Conservation (phyloP, 2,329 filamentous ascomycete genomes). For the Pseudogymnoascus sp. region DNA sequence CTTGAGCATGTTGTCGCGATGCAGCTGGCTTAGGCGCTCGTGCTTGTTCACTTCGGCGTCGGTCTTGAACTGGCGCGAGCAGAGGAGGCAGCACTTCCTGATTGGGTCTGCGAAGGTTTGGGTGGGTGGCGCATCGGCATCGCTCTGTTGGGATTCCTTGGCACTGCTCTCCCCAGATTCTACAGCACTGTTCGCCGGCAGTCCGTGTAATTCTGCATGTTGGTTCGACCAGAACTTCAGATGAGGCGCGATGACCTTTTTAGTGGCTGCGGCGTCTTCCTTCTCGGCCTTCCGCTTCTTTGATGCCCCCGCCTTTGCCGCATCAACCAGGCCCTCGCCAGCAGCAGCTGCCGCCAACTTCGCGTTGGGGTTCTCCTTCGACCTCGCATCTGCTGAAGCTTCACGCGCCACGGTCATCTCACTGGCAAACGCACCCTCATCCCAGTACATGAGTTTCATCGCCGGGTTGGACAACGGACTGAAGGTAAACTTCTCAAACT, state of each 20-base stretch:
- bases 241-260: constrained; percentile 51
- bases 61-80: constrained; percentile 48
- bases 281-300: constrained; percentile 51
- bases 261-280: constrained; percentile 27
- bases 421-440: constrained; percentile 62
- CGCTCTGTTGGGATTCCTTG: constrained; percentile 16
- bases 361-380: constrained; percentile 25
- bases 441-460: constrained; percentile 67
- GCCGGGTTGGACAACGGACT: constrained; percentile 59
- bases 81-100: constrained; percentile 53
- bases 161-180: constrained; percentile 19
- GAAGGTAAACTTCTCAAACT: constrained; percentile 58
- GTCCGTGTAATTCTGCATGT: constrained; percentile 57
- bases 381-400: constrained; percentile 24
- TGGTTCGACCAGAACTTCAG: constrained; percentile 65
- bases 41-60: constrained; percentile 49
- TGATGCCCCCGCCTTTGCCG: constrained; percentile 28
- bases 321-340: constrained; percentile 27
- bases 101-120: constrained; percentile 54
- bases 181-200: constrained; percentile 32
- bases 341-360: constrained; percentile 33
- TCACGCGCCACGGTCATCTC: constrained; percentile 51
- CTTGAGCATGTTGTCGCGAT: constrained; percentile 46
- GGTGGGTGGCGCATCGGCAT: constrained; percentile 30
- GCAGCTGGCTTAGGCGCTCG: constrained; percentile 48